A percentile compares a stretch with the other conserved stretches of the same genome.
Conservation (phyloP, 1,139 yeast species). For the Yueomyces sp. region DNA sequence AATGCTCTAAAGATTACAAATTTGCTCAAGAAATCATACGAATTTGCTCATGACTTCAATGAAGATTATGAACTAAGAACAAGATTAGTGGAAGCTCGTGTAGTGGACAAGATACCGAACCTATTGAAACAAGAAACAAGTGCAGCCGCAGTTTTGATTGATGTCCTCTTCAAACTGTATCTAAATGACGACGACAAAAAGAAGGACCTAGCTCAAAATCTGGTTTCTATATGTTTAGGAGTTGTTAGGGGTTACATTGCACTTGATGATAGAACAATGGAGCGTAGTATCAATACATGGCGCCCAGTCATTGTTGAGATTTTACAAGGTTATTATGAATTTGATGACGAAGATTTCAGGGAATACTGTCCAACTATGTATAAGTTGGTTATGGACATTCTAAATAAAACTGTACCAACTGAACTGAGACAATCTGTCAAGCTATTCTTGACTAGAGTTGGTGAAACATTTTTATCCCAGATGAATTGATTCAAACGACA, state of each 20-base stretch:
- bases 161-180: slow-evolving; percentile 68
- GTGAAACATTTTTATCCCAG: slow-evolving; percentile 37
- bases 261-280: slow-evolving; percentile 65
- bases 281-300: slow-evolving; percentile 74
- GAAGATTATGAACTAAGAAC: slow-evolving; percentile 79
- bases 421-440: slow-evolving; percentile 61
- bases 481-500: slow-evolving; percentile 4
- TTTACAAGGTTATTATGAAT: slow-evolving; percentile 64
- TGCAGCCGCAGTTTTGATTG: slow-evolving; percentile 77
- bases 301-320: slow-evolving; percentile 86
- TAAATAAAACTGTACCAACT: slow-evolving; percentile 55
- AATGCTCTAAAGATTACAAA: slow-evolving; percentile 48
- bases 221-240: slow-evolving; percentile 61
- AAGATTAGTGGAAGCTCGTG: slow-evolving; percentile 81
- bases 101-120: slow-evolving; percentile 86
- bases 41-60: slow-evolving; percentile 77
- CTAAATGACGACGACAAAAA: slow-evolving; percentile 44
- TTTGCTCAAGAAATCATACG: slow-evolving; percentile 55
- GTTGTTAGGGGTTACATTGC: slow-evolving; percentile 59
- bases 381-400: slow-evolving; percentile 48
- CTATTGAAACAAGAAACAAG: slow-evolving; percentile 83
- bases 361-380: slow-evolving; percentile 56
- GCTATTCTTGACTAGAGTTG: slow-evolving; percentile 56
- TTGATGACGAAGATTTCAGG: slow-evolving; percentile 65
- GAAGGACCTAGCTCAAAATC: slow-evolving; percentile 33